Base-by-base conservation (phyloP, 2,329 filamentous ascomycete species). In the Diaporthe ampelina region DNA sequence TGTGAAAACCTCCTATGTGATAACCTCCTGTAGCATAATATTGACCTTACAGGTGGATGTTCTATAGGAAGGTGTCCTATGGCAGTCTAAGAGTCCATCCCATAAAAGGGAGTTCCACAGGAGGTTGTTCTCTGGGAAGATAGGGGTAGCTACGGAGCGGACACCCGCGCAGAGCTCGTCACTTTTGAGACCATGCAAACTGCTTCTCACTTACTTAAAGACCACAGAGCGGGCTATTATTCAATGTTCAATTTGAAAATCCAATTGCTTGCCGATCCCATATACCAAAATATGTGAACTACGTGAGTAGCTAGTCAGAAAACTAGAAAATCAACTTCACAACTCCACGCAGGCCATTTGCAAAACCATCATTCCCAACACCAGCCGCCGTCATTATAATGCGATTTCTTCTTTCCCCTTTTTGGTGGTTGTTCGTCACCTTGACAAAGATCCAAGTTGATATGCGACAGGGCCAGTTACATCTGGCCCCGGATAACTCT, bases 361-460 rank as follows among this genome's bases (percentile, higher is more conserved):
- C 63, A 68, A 72, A 72, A 4, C 2, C 32, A 50, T 19, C 40
- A 43, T 59, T 59, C 32, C 57, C 54, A 72, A 72, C 70, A 72
- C 70, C 70, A 54, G 37, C 45, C 57, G 57, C 57, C 57, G 70
- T 61, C 70, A 72, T 72, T 72, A 59, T 35, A 65, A 73, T 68
- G 71, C 71, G 68, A 68, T 67, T 48, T 48, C 35, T 58, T 35
- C 24, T 54, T 57, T 48, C 17, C 54, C 45, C 21, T 69, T 43
- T 61, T 63, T n/a, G 45, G 29, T 45, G 40, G 40, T 45, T 29
- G 40, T 32, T 29, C 59, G 24, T 32, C 72, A 67, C 61, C 73
- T 69, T 61, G 48, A 59, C 17, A 7, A 21, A 71, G 43, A 74
- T 74, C 48, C 63, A 68, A 63, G 15, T 45, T 54, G 35, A 35